Evolutionary conservation across 2,329 filamentous ascomycete species (phyloP), one percentile per base, ranked within the genome.

Genomic region (Colletotrichum sublineola): DNA sequence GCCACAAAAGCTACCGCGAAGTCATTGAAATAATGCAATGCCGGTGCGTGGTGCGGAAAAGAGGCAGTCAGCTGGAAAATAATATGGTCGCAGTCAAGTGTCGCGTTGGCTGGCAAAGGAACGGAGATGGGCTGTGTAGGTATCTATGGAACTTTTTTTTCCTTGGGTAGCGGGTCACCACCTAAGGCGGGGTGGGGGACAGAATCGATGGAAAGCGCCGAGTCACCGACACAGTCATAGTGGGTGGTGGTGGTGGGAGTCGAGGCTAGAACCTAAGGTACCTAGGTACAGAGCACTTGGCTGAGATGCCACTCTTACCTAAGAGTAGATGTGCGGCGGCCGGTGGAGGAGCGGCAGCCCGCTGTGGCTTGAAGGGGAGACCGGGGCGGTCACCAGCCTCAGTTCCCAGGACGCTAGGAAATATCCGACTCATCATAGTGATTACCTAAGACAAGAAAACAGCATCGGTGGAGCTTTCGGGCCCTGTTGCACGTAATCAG

Each of bases 1-100:
- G 82, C 84, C 86, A 87, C 85, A 82, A 84, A 83, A 91, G 86
- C 94, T 96, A 93, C 88, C 91, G 88, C 79, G 80, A 79, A 82
- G 83, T 87, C 89, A 91, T 91, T 89, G 86, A 87, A 76, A 75
- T 76, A 62, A 56, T 38, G n/a, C n/a, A 73, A 55, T 48, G 24
- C 55, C 55, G 67, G 55, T 61, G 67, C 55, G 60, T 58, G 46
- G 58, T 67, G 44, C 15, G 11, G 48, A 15, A 53, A 38, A 52
- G 20, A 53, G 46, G 40, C 55, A 65, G 29, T 72, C 56, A 61
- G 61, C 46, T 56, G 31, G 33, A 31, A 18, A 42, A 71, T 42
- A 33, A 56, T 58, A 31, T 46, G 63, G 53, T 55, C 52, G 29
- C 33, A 63, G 42, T 52, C 8, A 57, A 42, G 38, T 57, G 46